These are phyloP conservation scores for Pseudonitzschia pungens DNA, from an alignment of 108 stramenopile genomes.

Conservation along the genomic window DNA sequence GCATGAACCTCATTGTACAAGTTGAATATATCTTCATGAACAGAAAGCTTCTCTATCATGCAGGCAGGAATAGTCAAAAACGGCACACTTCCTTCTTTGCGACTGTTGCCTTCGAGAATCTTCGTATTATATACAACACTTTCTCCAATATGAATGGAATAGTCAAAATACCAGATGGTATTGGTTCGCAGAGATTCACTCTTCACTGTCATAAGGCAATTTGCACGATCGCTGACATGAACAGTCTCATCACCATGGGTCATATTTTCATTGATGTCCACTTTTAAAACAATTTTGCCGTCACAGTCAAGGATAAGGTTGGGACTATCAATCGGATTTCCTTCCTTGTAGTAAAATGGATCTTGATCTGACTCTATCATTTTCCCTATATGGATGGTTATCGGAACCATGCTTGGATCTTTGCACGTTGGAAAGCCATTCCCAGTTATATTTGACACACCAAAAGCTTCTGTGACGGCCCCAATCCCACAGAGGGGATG, in stretches of 20 bases:
- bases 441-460: not conserved
- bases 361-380: no score
- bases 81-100: no score
- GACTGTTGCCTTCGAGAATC: not conserved
- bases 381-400: no score
- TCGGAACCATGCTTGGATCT: not conserved
- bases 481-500: not conserved
- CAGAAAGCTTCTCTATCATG: not conserved
- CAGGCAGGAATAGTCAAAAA: not conserved
- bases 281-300: not conserved
- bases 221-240: not conserved
- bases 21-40: not conserved
- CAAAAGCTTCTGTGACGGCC: not conserved
- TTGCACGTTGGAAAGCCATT: not conserved
- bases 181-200: not conserved
- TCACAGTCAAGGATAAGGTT: not conserved
- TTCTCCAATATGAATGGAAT: not conserved
- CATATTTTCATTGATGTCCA: not conserved
- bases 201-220: no score
- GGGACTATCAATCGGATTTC: not conserved
- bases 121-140: no score
- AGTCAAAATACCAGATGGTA: conserved; percentile 4
- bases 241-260: not conserved
- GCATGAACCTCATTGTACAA: not conserved
- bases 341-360: not conserved